These are phyloP conservation scores for Pseudohalonectria lignicola DNA, from an alignment of 2,329 filamentous ascomycete genomes.

Conservation along the genomic window DNA sequence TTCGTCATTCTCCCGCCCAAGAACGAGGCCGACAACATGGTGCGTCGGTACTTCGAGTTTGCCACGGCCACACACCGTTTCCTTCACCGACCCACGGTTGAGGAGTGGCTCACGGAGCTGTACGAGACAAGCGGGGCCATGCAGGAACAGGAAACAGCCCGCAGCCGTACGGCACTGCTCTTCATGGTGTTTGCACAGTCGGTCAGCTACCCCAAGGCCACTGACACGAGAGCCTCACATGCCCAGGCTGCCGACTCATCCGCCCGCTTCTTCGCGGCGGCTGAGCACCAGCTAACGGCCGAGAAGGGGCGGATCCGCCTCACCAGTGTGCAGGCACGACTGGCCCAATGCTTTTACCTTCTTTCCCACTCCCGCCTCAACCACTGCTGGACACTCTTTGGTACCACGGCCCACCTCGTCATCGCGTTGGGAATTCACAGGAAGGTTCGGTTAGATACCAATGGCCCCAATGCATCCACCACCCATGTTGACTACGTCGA, in stretches of 20 bases:
- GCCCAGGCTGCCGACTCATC: slow-evolving; percentile 6
- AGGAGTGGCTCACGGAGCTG: slow-evolving; percentile 30
- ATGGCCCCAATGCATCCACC: slow-evolving; percentile 2
- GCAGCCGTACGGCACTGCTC: slow-evolving; percentile 21
- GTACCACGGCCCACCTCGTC: slow-evolving; percentile 26
- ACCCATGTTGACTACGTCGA: slow-evolving; percentile 16
- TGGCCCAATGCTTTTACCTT: slow-evolving; percentile 31
- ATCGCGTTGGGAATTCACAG: slow-evolving; percentile 27
- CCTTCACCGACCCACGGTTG: slow-evolving; percentile 28
- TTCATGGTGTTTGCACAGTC: slow-evolving; percentile 37
- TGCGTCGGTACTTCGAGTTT: slow-evolving; percentile 29
- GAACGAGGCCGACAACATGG: slow-evolving; percentile 15
- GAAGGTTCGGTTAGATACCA: slow-evolving; percentile 14
- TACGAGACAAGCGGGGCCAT: slow-evolving; percentile 30
- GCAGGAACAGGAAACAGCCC: slow-evolving; percentile 23
- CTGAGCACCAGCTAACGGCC: slow-evolving; percentile 24
- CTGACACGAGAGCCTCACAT: background rate
- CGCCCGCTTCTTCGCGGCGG: slow-evolving; percentile 19
- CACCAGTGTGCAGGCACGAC: slow-evolving; percentile 27
- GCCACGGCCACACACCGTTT: slow-evolving; percentile 30
- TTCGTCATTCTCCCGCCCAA: slow-evolving; percentile 28
- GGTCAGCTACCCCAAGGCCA: background rate
- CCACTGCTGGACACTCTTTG: slow-evolving; percentile 34
- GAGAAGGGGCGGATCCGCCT: slow-evolving; percentile 26
- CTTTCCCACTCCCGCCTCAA: slow-evolving; percentile 33